Base-by-base conservation (phyloP, 2,329 filamentous ascomycete species). In the Nothopassalora personata region DNA sequence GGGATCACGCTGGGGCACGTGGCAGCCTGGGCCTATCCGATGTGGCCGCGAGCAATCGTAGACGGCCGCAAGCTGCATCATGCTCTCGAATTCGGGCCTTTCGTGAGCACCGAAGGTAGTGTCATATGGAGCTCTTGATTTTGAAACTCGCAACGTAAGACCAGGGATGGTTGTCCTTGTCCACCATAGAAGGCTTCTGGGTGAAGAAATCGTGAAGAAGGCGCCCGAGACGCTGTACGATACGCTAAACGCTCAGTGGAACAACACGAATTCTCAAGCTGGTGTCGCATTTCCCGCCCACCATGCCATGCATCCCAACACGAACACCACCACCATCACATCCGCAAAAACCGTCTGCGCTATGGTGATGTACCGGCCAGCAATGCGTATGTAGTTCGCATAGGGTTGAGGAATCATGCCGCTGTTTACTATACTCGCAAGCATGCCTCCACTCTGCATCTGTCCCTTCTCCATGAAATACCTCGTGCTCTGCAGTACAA, bases 261-360 rank as follows among this genome's bases (percentile, higher is more conserved):
- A 27, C 1, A 27, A 43, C 30, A 43, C 23, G 15, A 27, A 15
- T 23, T 23, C 33, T 51, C 30, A 66, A 27, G 62, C 64, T 55
- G 60, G 51, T n/a, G 60, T 61, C 30, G 60, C 60, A 45, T 61
- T 53, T 19, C 64, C 64, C 18, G 72, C 75, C 77, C 77, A 81
- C 78, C 78, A 81, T 53, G 75, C 76, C 49, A 79, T 68, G 9
- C 80, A 78, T 11, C 88, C 89, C 62, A 93, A 73, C 54, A 92
- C 86, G 74, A 92, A 93, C 8, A 92, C 81, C 60, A 88, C 85
- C 1, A 88, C 83, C 77, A 91, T 78, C n/a, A 89, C 85, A 72
- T 93, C 89, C 33, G 80, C 81, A 69, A 87, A 81, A 27, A 92
- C 83, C 4, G 88, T 90, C 56, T 81, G 83, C 65, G 88, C 87